Conservation (phyloP, 2,329 filamentous ascomycete genomes). For the Exophiala sp. region DNA sequence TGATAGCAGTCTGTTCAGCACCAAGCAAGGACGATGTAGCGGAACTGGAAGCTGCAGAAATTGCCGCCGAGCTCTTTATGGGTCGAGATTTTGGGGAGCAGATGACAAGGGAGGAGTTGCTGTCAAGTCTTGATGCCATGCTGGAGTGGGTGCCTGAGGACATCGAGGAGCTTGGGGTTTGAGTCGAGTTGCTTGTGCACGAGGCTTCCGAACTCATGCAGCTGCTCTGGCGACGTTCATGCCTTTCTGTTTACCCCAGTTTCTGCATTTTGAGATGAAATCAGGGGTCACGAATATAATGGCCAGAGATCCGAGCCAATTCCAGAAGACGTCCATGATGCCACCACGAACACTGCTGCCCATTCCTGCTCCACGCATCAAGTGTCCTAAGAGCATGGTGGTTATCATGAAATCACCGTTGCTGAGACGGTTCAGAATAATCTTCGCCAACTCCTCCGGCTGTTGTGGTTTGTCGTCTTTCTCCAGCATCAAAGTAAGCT, state of each 20-base stretch:
- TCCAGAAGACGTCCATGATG: slow-evolving; percentile 53
- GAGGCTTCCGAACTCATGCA: not conserved
- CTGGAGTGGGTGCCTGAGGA: slow-evolving; percentile 1
- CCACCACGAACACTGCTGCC: slow-evolving; percentile 51
- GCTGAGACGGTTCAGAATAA: slow-evolving; percentile 71
- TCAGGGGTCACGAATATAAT: slow-evolving; percentile 58
- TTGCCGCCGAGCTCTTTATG: slow-evolving; percentile 20
- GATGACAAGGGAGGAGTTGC: slow-evolving; percentile 13
- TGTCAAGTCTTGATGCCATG: slow-evolving; percentile 12
- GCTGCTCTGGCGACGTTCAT: slow-evolving; percentile 12
- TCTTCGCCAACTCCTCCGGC: slow-evolving; percentile 71
- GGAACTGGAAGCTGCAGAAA: slow-evolving; percentile 63
- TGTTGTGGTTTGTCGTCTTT: slow-evolving; percentile 75
- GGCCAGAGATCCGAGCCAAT: slow-evolving; percentile 52
- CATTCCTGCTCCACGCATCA: slow-evolving; percentile 65
- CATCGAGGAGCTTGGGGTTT: not conserved
- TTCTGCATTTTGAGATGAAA: slow-evolving; percentile 54
- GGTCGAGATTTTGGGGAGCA: slow-evolving; percentile 16
- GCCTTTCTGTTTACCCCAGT: slow-evolving; percentile 55
- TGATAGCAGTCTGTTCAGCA: slow-evolving; percentile 67
- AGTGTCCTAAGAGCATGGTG: slow-evolving; percentile 66
- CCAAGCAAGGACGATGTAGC: slow-evolving; percentile 61
- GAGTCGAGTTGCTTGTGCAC: not conserved
- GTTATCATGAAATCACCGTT: slow-evolving; percentile 75
- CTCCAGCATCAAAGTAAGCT: slow-evolving; percentile 74